Evolutionary conservation across 2,329 filamentous ascomycete species (phyloP).

Genomic region (Delphinella strobiligena): DNA sequence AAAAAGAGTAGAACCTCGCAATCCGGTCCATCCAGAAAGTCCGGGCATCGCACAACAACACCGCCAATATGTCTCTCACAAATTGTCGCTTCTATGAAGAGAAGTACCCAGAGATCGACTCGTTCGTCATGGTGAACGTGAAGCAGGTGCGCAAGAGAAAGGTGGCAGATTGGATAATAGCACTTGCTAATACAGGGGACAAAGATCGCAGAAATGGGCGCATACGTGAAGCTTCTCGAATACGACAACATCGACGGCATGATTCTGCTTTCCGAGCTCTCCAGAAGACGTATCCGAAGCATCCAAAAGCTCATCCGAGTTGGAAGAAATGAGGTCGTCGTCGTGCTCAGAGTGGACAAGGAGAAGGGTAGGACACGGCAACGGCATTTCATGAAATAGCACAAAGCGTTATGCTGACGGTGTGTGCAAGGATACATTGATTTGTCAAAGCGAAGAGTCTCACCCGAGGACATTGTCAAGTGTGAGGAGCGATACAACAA

Average conservation of each 20-base stretch:
- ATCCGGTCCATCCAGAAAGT: too few relatives aligned
- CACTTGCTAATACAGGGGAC: too few relatives aligned
- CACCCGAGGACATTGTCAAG: constrained; percentile 92
- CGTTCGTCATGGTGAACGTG: constrained; percentile 99
- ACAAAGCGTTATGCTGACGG: background rate
- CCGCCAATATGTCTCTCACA: constrained; percentile 41
- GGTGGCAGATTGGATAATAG: too few relatives aligned
- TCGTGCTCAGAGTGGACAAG: constrained; percentile 97
- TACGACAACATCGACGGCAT: constrained; percentile 99
- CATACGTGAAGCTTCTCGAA: constrained; percentile 97
- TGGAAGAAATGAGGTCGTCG: constrained; percentile 95
- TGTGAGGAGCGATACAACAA: constrained; percentile 99
- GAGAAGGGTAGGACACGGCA: constrained; percentile 62
- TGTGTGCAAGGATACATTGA: constrained; percentile 68
- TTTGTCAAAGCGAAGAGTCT: constrained; percentile 95
- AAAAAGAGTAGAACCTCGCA: too few relatives aligned
- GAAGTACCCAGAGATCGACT: constrained; percentile 96
- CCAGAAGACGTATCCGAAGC: constrained; percentile 91
- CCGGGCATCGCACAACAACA: constrained; percentile 1
- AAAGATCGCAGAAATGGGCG: constrained; percentile 98
- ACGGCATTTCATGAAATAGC: too few relatives aligned
- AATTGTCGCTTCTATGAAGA: constrained; percentile 97
- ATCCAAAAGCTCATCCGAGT: constrained; percentile 99
- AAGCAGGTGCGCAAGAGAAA: constrained; percentile 59
- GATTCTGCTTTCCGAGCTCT: constrained; percentile 96